Evolutionary conservation across 345 rosid species (phyloP).

Genomic region (Physaria fendleri): DNA sequence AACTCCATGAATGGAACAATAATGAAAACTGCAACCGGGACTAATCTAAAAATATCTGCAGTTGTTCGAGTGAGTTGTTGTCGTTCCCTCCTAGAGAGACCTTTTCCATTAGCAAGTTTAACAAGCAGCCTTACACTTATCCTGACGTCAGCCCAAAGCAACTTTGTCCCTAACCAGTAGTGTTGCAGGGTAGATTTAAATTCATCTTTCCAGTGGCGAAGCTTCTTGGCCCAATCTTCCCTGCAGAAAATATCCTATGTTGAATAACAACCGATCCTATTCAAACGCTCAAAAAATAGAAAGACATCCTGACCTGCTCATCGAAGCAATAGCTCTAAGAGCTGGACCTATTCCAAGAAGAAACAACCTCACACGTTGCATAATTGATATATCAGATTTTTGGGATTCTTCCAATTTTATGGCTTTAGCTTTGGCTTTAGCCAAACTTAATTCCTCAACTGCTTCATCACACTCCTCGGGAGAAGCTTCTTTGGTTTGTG

Average conservation of each 20-base stretch:
- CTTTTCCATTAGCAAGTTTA: slow-evolving; percentile 81
- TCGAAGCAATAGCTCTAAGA: slow-evolving; percentile 80
- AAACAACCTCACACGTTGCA: slow-evolving; percentile 50
- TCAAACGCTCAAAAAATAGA: slow-evolving; percentile 9
- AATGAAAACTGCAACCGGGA: slow-evolving; percentile 77
- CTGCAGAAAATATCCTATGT: slow-evolving; percentile 34
- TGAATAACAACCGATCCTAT: slow-evolving; percentile 12
- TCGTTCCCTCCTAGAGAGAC: slow-evolving; percentile 86
- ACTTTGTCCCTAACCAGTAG: slow-evolving; percentile 89
- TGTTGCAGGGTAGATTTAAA: slow-evolving; percentile 83
- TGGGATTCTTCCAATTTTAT: slow-evolving; percentile 61
- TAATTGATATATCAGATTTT: slow-evolving; percentile 41
- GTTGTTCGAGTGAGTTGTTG: slow-evolving; percentile 79
- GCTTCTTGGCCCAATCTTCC: slow-evolving; percentile 94
- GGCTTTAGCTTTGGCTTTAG: slow-evolving; percentile 86
- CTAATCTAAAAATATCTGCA: slow-evolving; percentile 82
- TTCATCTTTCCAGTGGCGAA: slow-evolving; percentile 82
- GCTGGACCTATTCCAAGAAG: slow-evolving; percentile 90
- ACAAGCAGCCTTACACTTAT: slow-evolving; percentile 80
- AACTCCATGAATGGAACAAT: slow-evolving; percentile 98
- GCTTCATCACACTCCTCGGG: slow-evolving; percentile 98
- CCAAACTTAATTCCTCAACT: slow-evolving; percentile 75
- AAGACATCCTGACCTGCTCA: slow-evolving; percentile 67
- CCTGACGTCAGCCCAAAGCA: slow-evolving; percentile 88
- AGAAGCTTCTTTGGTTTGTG: slow-evolving; percentile 74